These are phyloP conservation scores for Botrytis pseudocinerea DNA, from an alignment of 2,329 filamentous ascomycete species.

Conservation along the genomic window DNA sequence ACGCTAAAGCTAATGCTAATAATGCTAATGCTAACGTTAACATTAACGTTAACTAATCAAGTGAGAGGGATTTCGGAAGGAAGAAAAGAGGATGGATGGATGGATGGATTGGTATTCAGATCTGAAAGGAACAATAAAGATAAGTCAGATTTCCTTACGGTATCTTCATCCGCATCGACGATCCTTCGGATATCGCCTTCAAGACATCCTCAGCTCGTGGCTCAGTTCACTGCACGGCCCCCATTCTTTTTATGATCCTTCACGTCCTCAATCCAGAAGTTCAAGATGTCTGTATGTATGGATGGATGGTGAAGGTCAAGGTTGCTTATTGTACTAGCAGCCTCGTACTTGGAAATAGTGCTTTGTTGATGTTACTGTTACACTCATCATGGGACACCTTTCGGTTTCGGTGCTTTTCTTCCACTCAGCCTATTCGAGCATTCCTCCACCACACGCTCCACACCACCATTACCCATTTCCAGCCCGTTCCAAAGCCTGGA, in stretches of 20 bases:
- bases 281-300: background rate
- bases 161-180: background rate
- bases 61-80: background rate
- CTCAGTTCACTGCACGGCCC: slow-evolving; percentile 12
- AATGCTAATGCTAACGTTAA: background rate
- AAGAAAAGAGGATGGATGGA: slow-evolving; percentile 5
- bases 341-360: background rate
- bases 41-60: no score
- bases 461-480: background rate
- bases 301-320: background rate
- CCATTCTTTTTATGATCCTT: slow-evolving; percentile 1
- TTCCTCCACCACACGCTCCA: background rate
- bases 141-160: slow-evolving; percentile 6
- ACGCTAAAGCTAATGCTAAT: background rate
- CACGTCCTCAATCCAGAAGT: background rate
- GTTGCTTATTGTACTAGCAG: background rate
- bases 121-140: slow-evolving; percentile 3
- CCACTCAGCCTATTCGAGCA: background rate
- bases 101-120: background rate
- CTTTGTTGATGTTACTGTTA: background rate
- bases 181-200: slow-evolving; percentile 3
- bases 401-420: slow-evolving; percentile 15
- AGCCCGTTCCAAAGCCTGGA: background rate
- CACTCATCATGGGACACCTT: background rate
- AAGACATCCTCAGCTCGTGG: slow-evolving; percentile 13